phyloP scores from a whole-genome alignment of 257 asterid genomes.

The Penstemon eatonii region DNA sequence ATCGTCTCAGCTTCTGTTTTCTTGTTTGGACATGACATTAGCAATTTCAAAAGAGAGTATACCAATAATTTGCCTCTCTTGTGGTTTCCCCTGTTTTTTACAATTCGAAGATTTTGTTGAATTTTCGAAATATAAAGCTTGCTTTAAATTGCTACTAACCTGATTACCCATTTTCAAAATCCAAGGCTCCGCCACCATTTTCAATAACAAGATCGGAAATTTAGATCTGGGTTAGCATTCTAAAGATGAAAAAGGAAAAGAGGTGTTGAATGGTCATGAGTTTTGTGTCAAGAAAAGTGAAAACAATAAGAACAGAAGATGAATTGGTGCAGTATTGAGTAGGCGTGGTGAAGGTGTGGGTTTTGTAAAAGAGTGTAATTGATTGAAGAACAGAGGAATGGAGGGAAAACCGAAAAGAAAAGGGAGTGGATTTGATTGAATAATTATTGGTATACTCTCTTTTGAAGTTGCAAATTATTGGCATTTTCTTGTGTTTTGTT shows the following conservation, averaged over 20 bases:
- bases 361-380: slow-evolving; percentile 1
- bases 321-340: slow-evolving; percentile 6
- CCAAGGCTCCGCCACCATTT: slow-evolving; percentile 93
- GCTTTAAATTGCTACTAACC: slow-evolving; percentile 81
- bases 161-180: slow-evolving; percentile 77
- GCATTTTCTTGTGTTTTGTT: too few species aligned
- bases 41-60: slow-evolving; percentile 95
- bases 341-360: slow-evolving; percentile 26
- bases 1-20: too few species aligned
- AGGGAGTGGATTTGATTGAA: slow-evolving; percentile 24
- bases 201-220: slow-evolving; percentile 28
- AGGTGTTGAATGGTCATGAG: slow-evolving; percentile 24
- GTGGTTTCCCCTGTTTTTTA: slow-evolving; percentile 32
- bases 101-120: slow-evolving; percentile 41
- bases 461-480: too few species aligned
- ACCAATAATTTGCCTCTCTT: slow-evolving; percentile 56
- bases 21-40: slow-evolving; percentile 90
- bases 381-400: slow-evolving; percentile 24
- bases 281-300: slow-evolving; percentile 40
- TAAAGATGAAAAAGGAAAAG: slow-evolving; percentile 16
- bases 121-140: slow-evolving; percentile 60
- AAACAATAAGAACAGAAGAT: slow-evolving; percentile 19
- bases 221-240: slow-evolving; percentile 44
- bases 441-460: too few species aligned
- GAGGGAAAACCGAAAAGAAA: slow-evolving; percentile 27